phyloP scores from a whole-genome alignment of 495 filamentous ascomycete species.

The Friedmanniomyces simplex region DNA sequence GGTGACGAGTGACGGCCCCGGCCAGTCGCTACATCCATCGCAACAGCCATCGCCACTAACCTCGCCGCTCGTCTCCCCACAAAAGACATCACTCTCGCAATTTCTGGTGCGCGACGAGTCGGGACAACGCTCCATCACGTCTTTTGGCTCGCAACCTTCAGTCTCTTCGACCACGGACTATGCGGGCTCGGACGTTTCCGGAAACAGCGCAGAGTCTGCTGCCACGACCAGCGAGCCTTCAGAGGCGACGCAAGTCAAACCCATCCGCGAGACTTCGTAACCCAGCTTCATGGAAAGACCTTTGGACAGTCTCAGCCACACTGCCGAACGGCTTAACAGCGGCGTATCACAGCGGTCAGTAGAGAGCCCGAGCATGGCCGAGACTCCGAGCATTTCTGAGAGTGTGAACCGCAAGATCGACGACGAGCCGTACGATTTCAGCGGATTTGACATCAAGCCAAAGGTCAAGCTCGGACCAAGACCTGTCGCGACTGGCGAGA shows the following conservation, averaged over 20 bases:
- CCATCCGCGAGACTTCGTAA: neutral
- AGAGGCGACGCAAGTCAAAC: neutral
- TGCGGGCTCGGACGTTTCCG: conserved; percentile 6
- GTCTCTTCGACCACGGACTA: conserved; percentile 10
- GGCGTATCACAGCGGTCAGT: neutral
- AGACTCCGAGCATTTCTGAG: conserved; percentile 52
- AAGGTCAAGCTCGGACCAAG: conserved; percentile 80
- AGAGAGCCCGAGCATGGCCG: conserved; percentile 35
- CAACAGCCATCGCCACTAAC: neutral
- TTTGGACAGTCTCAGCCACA: neutral
- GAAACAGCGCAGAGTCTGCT: conserved; percentile 6
- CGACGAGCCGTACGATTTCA: conserved; percentile 20
- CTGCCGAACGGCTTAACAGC: neutral
- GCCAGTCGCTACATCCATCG: neutral
- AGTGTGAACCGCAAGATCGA: conserved; percentile 52
- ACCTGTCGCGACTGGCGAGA: conserved; percentile 33
- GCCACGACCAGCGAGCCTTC: neutral
- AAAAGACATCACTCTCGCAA: conserved; percentile 14
- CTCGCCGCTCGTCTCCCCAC: neutral
- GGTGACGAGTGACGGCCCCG: neutral
- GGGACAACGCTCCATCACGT: conserved; percentile 18
- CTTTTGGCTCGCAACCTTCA: conserved; percentile 10
- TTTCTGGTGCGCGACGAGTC: conserved; percentile 17
- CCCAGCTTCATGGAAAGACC: neutral
- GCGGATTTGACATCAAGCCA: conserved; percentile 41